phyloP scores from a whole-genome alignment of 202 grass and related monocot genomes.

The Cymbopogon flexuosus region DNA sequence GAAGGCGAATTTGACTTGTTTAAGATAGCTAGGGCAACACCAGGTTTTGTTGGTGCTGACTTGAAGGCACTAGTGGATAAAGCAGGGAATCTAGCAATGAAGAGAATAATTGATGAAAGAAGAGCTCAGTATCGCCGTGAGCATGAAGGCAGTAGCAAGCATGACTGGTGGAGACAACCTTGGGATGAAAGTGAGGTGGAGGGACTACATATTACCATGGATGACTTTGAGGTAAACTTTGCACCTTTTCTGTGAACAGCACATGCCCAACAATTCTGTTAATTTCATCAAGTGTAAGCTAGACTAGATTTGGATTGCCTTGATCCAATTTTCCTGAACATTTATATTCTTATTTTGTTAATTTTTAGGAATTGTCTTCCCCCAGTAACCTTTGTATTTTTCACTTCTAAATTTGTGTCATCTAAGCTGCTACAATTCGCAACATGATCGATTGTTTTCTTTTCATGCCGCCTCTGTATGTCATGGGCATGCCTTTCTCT shows the following conservation, averaged over 20 bases:
- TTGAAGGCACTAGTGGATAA: slow-evolving; percentile 70
- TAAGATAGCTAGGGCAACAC: slow-evolving; percentile 74
- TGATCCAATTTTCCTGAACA: neutral
- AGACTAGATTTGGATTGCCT: neutral
- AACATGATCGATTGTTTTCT: neutral
- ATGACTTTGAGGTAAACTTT: slow-evolving; percentile 64
- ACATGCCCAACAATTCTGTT: neutral
- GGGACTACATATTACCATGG: slow-evolving; percentile 65
- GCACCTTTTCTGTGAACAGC: neutral
- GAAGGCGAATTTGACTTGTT: slow-evolving; percentile 71
- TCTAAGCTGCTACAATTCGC: neutral
- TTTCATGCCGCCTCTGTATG: neutral
- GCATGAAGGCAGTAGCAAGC: slow-evolving; percentile 13
- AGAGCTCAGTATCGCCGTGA: slow-evolving; percentile 30
- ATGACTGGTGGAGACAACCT: slow-evolving; percentile 84
- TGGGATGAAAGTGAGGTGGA: slow-evolving; percentile 64
- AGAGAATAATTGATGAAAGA: slow-evolving; percentile 70
- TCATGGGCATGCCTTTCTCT: neutral
- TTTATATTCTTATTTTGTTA: neutral
- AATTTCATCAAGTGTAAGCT: neutral
- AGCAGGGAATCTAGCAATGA: slow-evolving; percentile 93
- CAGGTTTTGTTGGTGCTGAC: slow-evolving; percentile 95
- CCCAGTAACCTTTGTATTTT: neutral
- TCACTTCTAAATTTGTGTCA: neutral
- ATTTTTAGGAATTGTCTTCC: neutral